phyloP scores from a whole-genome alignment of 768 basidiomycete genomes.

The Mycena epipterygia region DNA sequence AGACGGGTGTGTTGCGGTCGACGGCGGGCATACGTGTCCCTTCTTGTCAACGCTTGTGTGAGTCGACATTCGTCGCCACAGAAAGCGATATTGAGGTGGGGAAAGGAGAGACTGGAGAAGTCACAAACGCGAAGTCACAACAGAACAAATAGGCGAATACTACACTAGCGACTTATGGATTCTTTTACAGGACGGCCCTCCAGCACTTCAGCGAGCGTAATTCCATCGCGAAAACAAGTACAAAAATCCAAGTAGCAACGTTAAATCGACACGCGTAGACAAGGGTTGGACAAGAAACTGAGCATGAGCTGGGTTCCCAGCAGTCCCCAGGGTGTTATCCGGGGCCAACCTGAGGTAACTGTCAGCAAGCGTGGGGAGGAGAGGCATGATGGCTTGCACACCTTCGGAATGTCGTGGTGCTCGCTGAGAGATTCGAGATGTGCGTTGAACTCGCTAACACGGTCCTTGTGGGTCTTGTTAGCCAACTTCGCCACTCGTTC shows the following conservation, averaged over 20 bases:
- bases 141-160: background rate
- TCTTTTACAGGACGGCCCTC: background rate
- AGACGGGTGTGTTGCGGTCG: slow-evolving; percentile 78
- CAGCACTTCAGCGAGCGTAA: slow-evolving; percentile 1
- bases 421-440: slow-evolving; percentile 91
- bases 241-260: background rate
- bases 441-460: slow-evolving; percentile 90
- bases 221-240: slow-evolving; percentile 19
- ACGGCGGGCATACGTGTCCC: slow-evolving; percentile 68
- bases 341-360: slow-evolving; percentile 77
- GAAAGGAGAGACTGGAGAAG: slow-evolving; percentile 37
- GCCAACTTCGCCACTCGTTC: slow-evolving; percentile 84
- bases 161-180: background rate
- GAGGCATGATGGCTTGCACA: slow-evolving; percentile 45
- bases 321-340: slow-evolving; percentile 70
- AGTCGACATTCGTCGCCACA: slow-evolving; percentile 48
- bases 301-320: slow-evolving; percentile 18
- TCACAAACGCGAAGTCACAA: background rate
- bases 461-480: slow-evolving; percentile 91
- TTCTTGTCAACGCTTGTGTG: slow-evolving; percentile 49
- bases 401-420: slow-evolving; percentile 97
- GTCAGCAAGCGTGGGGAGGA: slow-evolving; percentile 24
- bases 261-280: slow-evolving; percentile 15
- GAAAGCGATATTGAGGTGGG: slow-evolving; percentile 46
- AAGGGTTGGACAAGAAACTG: slow-evolving; percentile 1